Percentiles rank a stretch among this genome's conserved stretches.
phyloP scores from a whole-genome alignment of 1,139 yeast genomes.

The Chernovozyma sophiae-reginae region DNA sequence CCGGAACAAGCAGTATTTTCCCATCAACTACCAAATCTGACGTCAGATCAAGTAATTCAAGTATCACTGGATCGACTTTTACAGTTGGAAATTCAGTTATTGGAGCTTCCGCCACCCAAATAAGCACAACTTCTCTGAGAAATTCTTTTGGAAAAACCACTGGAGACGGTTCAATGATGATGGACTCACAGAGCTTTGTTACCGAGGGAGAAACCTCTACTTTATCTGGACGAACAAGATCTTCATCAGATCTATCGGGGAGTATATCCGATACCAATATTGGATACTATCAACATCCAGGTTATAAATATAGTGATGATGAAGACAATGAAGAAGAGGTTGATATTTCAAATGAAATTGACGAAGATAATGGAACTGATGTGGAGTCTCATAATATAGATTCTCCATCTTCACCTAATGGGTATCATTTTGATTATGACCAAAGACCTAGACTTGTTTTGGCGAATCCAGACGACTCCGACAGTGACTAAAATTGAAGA shows the following conservation, averaged over 20 bases:
- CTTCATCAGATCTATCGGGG: slow-evolving; percentile 24
- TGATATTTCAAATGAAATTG: slow-evolving; percentile 8
- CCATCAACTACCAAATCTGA: slow-evolving; percentile 6
- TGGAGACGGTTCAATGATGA: slow-evolving; percentile 23
- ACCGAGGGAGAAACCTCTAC: slow-evolving; percentile 10
- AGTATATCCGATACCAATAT: slow-evolving; percentile 21
- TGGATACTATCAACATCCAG: slow-evolving; percentile 41
- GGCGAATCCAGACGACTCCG: slow-evolving; percentile 63
- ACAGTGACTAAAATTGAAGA: slow-evolving; percentile 19
- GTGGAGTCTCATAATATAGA: background rate
- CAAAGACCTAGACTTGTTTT: slow-evolving; percentile 51
- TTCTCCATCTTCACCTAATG: slow-evolving; percentile 7
- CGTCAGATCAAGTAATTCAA: slow-evolving; percentile 20
- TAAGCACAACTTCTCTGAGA: slow-evolving; percentile 9
- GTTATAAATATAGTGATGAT: slow-evolving; percentile 29
- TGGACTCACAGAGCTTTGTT: slow-evolving; percentile 20
- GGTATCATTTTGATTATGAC: slow-evolving; percentile 28
- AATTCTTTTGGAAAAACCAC: slow-evolving; percentile 29
- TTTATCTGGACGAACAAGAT: slow-evolving; percentile 14
- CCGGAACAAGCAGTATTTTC: slow-evolving; percentile 1
- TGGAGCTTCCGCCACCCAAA: slow-evolving; percentile 11
- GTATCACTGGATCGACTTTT: slow-evolving; percentile 11
- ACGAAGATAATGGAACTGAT: background rate
- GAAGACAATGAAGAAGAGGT: slow-evolving; percentile 16
- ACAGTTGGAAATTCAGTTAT: background rate